Evolutionary conservation across 805 yeast genomes (phyloP), one percentile per base, ranked within the genome.

Genomic region (Saturnispora galanensis): DNA sequence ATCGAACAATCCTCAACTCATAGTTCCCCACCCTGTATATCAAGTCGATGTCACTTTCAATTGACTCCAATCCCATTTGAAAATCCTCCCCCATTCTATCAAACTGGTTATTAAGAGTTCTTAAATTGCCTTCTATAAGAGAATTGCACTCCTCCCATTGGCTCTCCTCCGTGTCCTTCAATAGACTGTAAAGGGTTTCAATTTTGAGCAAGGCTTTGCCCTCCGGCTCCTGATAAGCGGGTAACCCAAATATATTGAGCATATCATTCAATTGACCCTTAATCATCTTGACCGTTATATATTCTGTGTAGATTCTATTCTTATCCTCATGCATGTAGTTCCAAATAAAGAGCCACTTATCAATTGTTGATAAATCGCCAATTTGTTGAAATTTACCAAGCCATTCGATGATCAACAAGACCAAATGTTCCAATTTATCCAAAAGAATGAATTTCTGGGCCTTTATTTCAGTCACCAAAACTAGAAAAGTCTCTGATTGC

Each of bases 51-150:
- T 41, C 51, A 15, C 15, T 38, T 31, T 39, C 50, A 13, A 47
- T 53, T 50, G 35, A 44, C 33, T 39, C 56, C 50, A 38, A 51
- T 31, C 42, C 59, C 21, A 34, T 42, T 41, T 37, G 53, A 32
- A 38, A 52, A 8, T 53, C 52, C 31, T 61, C 64, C 46, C 66
- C 66, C 39, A 62, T 54, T 16, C 53, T 56, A 48, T 65, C 60
- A 6, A 38, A 37, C 12, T 31, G 13, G 6, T 35, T 32, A 16
- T 43, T 39, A 3, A 39, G 15, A 18, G 3, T 12, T 1, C 29
- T 29, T 12, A 42, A 15, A 11, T 34, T 42, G 7, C 26, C 9
- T 10, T 39, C 40, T 15, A 48, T 35, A 12, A 12, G 26, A 7
- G 48, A 40, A 28, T 36, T 32, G 13, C 52, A 46, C 16, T 49